Percentiles rank a stretch among this genome's conserved stretches.
Conservation (phyloP, 805 yeast genomes). For the Myxozyma melibiosi region DNA sequence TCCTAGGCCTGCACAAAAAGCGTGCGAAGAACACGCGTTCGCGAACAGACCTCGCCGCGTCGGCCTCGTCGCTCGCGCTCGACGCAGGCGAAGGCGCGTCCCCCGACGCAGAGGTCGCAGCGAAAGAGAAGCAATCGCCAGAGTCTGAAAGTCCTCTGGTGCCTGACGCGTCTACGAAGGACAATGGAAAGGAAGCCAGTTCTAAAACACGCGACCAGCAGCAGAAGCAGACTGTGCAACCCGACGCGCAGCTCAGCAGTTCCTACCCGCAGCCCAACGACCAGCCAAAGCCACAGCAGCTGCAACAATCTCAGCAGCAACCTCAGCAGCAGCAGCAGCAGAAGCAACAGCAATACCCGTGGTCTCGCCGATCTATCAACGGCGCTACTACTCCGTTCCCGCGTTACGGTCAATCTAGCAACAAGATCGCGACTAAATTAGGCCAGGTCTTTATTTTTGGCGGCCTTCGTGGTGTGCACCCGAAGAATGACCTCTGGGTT, state of each 20-base stretch:
- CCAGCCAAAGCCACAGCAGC: neutral
- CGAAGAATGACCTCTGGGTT: conserved; percentile 95
- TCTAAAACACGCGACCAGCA: neutral
- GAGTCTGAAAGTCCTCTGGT: too few species aligned
- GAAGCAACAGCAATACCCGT: conserved; percentile 19
- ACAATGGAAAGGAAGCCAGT: too few species aligned
- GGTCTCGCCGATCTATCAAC: conserved; percentile 16
- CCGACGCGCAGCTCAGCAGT: neutral
- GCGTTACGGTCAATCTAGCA: conserved; percentile 80
- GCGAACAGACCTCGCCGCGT: conserved; percentile 5
- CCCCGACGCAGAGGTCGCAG: neutral
- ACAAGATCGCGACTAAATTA: conserved; percentile 71
- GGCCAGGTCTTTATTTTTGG: conserved; percentile 90
- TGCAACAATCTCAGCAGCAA: conserved; percentile 4
- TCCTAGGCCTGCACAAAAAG: conserved; percentile 8
- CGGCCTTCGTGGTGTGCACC: conserved; percentile 79
- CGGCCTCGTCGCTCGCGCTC: conserved; percentile 5
- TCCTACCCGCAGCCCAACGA: neutral
- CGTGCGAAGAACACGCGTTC: conserved; percentile 1
- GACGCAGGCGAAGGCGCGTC: conserved; percentile 6
- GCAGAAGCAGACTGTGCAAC: neutral
- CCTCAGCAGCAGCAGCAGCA: neutral
- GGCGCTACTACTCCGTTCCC: conserved; percentile 67
- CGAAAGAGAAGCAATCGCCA: too few species aligned
- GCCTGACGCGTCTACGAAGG: neutral